Conservation (phyloP, 129 eudicot genomes). For the Sambucus nigra region DNA sequence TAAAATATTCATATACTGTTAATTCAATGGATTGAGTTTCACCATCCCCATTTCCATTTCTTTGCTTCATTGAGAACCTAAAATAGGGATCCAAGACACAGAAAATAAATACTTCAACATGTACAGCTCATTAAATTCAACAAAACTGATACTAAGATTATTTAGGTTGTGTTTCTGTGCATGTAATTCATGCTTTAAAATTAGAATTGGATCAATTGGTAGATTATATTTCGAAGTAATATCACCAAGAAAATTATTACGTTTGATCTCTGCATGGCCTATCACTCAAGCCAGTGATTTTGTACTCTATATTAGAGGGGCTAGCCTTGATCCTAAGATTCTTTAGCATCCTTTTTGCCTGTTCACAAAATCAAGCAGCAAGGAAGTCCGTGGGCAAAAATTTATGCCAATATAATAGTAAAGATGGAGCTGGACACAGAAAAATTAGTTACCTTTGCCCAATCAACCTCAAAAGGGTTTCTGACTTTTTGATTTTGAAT, state of each 20-base stretch:
- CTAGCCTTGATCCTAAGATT: conserved; percentile 56
- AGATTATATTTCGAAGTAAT: no score
- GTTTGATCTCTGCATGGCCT: conserved; percentile 55
- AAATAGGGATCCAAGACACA: not conserved
- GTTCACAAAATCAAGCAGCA: not conserved
- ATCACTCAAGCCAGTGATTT: conserved; percentile 69
- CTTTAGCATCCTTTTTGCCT: conserved; percentile 60
- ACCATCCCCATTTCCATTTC: conserved; percentile 24
- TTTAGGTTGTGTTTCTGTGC: no score
- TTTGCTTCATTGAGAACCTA: conserved; percentile 46
- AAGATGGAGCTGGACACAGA: not conserved
- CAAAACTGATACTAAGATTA: no score
- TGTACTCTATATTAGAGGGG: conserved; percentile 45
- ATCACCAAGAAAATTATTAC: conserved; percentile 19
- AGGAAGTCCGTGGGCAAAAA: not conserved
- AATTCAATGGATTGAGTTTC: conserved; percentile 43
- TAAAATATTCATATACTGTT: conserved; percentile 81
- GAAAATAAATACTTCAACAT: conserved; percentile 2
- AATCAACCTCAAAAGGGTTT: conserved; percentile 56
- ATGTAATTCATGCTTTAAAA: no score
- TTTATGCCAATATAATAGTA: not conserved
- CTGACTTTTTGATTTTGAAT: conserved; percentile 57
- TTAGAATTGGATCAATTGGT: conserved; percentile 11
- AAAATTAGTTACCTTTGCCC: conserved; percentile 54
- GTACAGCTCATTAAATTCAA: no score